Percentiles rank a stretch among this genome's conserved stretches.
These are phyloP conservation scores for Exophiala aquamarina DNA, from an alignment of 2,329 filamentous ascomycete species.

Conservation along the genomic window DNA sequence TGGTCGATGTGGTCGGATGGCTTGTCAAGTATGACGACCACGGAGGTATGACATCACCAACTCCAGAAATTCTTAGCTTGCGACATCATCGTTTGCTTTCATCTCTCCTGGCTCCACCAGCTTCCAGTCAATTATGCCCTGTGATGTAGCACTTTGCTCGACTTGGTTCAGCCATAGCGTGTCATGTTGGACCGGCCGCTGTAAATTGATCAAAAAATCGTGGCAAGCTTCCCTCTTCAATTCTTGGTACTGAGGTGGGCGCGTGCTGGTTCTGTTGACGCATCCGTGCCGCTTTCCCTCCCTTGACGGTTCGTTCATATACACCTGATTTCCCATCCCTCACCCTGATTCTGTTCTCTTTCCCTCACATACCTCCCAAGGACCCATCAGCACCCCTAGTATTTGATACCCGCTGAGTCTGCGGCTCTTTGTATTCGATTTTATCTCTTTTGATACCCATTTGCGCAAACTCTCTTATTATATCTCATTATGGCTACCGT, in stretches of 20 bases:
- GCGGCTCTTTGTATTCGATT: background rate
- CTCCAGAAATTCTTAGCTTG: background rate
- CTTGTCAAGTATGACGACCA: background rate
- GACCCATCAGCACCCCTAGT: background rate
- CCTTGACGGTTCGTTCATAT: background rate
- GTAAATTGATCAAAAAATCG: background rate
- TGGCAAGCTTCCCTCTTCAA: background rate
- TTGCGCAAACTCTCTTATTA: background rate
- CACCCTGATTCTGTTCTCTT: background rate
- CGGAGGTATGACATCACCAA: conserved; percentile 1
- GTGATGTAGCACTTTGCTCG: background rate
- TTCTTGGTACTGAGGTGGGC: background rate
- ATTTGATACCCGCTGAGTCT: conserved; percentile 19
- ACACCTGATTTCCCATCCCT: background rate
- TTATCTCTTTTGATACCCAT: conserved; percentile 20
- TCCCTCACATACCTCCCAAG: background rate
- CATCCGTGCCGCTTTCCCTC: background rate
- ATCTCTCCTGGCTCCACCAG: background rate
- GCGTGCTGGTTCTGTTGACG: background rate
- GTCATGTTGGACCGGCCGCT: background rate
- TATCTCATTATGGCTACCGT: conserved; percentile 45
- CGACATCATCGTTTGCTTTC: conserved; percentile 1
- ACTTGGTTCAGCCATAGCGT: background rate
- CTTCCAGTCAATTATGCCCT: background rate
- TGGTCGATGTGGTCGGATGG: too few species aligned